Evolutionary conservation across 2,329 filamentous ascomycete genomes (phyloP).

Genomic region (Beauveria scarabaeidicola): DNA sequence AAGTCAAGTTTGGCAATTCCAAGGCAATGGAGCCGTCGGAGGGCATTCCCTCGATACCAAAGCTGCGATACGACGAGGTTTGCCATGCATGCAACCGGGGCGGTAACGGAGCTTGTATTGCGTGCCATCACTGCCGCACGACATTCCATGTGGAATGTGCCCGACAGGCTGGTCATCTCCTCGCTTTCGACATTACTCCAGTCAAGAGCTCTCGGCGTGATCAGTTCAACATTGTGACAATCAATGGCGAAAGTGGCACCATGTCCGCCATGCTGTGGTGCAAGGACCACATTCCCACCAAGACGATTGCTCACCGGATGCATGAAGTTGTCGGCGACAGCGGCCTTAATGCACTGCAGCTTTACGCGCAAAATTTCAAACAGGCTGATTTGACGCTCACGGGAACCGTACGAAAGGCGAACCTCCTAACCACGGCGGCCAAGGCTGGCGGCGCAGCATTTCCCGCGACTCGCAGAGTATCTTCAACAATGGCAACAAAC

Average conservation of each 20-base stretch:
- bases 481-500: conserved; percentile 42
- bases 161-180: conserved; percentile 67
- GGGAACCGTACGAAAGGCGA: conserved; percentile 88
- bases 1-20: conserved; percentile 86
- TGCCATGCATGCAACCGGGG: conserved; percentile 78
- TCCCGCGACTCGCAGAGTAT: conserved; percentile 38
- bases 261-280: conserved; percentile 87
- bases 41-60: conserved; percentile 75
- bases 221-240: conserved; percentile 66
- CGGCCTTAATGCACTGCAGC: conserved; percentile 73
- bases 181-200: conserved; percentile 85
- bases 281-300: conserved; percentile 71
- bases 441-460: conserved; percentile 38
- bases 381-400: conserved; percentile 87
- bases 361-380: conserved; percentile 85
- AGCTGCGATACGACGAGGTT: conserved; percentile 61
- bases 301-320: conserved; percentile 68
- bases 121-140: conserved; percentile 65
- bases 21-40: conserved; percentile 77
- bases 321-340: conserved; percentile 63
- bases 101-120: conserved; percentile 64
- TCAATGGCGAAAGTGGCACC: conserved; percentile 73
- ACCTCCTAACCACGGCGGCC: conserved; percentile 58
- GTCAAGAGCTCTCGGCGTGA: conserved; percentile 85
- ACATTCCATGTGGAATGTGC: conserved; percentile 83